These are phyloP conservation scores for Chrysanthemum lavandulifolium DNA, from an alignment of 129 eudicot genomes.

Conservation along the genomic window DNA sequence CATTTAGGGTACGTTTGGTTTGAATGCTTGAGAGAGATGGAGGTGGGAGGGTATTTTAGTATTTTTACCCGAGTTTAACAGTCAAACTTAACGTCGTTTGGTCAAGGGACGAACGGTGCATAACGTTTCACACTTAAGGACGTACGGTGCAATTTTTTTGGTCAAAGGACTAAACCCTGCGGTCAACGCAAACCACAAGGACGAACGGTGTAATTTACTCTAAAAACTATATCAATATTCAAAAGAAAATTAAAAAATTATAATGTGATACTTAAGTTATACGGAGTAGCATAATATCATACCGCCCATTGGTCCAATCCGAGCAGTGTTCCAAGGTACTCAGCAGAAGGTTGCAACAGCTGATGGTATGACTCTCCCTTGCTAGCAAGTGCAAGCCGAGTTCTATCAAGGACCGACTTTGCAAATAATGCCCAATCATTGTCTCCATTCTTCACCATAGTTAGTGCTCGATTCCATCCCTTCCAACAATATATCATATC, in stretches of 20 bases:
- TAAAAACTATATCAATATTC: constrained; percentile 3
- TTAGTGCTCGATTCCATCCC: constrained; percentile 88
- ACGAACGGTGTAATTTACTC: too few relatives aligned
- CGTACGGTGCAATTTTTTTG: too few relatives aligned
- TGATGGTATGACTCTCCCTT: constrained; percentile 91
- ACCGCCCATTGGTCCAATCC: constrained; percentile 90
- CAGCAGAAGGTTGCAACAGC: constrained; percentile 94
- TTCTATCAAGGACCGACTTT: constrained; percentile 95
- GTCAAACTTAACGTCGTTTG: too few relatives aligned
- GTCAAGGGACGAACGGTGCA: too few relatives aligned
- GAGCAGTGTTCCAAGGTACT: constrained; percentile 90
- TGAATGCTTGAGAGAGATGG: too few relatives aligned
- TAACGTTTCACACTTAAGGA: too few relatives aligned
- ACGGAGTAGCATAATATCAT: constrained; percentile 22
- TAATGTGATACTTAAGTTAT: not conserved
- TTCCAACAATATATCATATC: constrained; percentile 94
- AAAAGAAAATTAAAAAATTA: not conserved
- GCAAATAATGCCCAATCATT: constrained; percentile 92
- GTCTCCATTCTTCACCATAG: constrained; percentile 55
- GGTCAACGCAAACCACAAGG: too few relatives aligned
- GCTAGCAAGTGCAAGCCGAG: constrained; percentile 90
- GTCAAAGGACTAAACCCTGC: too few relatives aligned
- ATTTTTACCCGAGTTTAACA: too few relatives aligned
- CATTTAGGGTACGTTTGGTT: too few relatives aligned
- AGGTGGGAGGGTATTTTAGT: too few relatives aligned